A percentile compares a stretch with the other conserved stretches of the same genome.
These are phyloP conservation scores for Limonium bicolor DNA, from an alignment of 148 eudicot species.

Conservation along the genomic window DNA sequence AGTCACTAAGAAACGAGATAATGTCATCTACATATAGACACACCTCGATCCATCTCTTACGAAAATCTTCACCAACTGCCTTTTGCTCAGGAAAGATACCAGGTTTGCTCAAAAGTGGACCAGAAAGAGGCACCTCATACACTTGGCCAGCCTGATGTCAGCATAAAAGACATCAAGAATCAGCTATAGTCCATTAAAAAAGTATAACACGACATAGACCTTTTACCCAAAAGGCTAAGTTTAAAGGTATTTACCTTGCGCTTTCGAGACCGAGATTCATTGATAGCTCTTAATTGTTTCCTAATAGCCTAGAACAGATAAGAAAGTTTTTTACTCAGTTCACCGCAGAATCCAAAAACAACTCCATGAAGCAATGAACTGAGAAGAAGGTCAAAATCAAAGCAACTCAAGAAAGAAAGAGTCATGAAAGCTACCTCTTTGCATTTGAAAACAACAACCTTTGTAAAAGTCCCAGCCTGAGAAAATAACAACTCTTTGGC, in stretches of 20 bases:
- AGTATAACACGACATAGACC: too few species aligned
- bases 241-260: too few species aligned
- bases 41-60: constrained; percentile 98
- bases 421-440: background rate
- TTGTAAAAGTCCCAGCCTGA: background rate
- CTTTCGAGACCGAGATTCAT: background rate
- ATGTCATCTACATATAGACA: too few species aligned
- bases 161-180: too few species aligned
- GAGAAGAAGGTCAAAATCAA: background rate
- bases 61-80: constrained; percentile 73
- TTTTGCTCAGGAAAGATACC: constrained; percentile 74
- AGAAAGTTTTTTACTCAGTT: background rate
- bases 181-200: too few species aligned
- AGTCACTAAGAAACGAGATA: too few species aligned
- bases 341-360: background rate
- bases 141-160: constrained; percentile 92
- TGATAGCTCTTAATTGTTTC: background rate
- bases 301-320: background rate
- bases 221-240: too few species aligned
- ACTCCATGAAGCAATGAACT: background rate
- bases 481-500: background rate
- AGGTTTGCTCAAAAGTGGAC: constrained; percentile 56
- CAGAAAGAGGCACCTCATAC: constrained; percentile 93
- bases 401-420: background rate
- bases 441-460: background rate